phyloP scores from a whole-genome alignment of 352 stramenopile species.

The Globisporangium mamillatum region DNA sequence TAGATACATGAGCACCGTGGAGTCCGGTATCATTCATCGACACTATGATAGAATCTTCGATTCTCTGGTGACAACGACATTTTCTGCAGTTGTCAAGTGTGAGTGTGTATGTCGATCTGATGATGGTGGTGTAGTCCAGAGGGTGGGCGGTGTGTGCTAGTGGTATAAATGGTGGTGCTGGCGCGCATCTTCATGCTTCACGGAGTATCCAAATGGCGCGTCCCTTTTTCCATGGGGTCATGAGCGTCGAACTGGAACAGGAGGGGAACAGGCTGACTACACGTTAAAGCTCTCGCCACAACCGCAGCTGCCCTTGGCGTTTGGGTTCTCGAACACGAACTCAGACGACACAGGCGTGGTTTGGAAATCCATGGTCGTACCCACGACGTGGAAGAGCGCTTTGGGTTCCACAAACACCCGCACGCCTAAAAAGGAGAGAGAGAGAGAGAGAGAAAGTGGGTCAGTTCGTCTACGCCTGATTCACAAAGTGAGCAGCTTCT shows the following conservation, averaged over 20 bases:
- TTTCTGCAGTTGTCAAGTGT: not conserved
- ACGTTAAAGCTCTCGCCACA: conserved; percentile 99
- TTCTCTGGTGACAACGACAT: not conserved
- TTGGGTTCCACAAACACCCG: conserved; percentile 98
- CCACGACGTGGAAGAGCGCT: conserved; percentile 98
- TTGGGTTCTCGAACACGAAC: conserved; percentile 99
- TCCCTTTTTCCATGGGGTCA: not conserved
- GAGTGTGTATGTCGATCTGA: not conserved
- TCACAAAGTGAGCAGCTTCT: not conserved
- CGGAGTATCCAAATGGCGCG: conserved; percentile 6
- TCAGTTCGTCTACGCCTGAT: conserved; percentile 4
- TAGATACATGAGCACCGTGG: conserved; percentile 1
- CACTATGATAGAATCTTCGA: not conserved
- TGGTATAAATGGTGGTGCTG: not conserved
- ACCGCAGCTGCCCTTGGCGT: conserved; percentile 98
- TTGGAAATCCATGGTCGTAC: conserved; percentile 98
- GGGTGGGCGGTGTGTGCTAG: not conserved
- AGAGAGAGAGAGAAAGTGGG: not conserved
- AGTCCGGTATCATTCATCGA: not conserved
- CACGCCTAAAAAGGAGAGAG: conserved; percentile 56
- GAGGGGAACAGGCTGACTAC: conserved; percentile 37
- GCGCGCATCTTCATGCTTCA: not conserved
- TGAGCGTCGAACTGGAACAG: not conserved
- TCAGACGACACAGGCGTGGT: conserved; percentile 96
- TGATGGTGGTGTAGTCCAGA: conserved; percentile 1